Base-by-base conservation (phyloP, 192 early-diverging fungal species). In the Backusella morwellensis region DNA sequence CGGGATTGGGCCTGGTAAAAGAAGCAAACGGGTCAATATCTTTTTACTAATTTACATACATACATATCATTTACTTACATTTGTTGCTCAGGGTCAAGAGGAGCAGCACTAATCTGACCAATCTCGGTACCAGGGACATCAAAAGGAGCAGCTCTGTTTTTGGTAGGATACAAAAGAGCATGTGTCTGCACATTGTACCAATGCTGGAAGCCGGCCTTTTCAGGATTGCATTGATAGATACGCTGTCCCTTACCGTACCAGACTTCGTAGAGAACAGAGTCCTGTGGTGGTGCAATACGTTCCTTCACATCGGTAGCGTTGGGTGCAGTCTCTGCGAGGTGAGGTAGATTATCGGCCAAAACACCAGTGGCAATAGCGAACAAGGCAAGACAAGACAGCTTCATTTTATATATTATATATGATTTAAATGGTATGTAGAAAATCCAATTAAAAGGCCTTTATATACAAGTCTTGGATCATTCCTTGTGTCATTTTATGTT, bases 151-250 rank as follows among this genome's bases (percentile, higher is more conserved):
- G 23, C 21, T 47, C 38, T 34, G 38, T 66, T 72, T 26, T 63
- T 29, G 35, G 77, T 74, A 14, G 72, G 66, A 35, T 78, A 78
- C 21, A 78, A 40, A 15, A 69, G n/a, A 35, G 77, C 77, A 59
- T 78, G 72, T 7, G 77, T 78, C 21, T 78, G 77, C 29, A 78
- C 77, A 69, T 74, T 78, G 34, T 78, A 78, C 77, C 77, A 78
- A 34, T 54, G 67, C n/a, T 74, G 72, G 15, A 69, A 74, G 7
- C 72, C 72, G 7, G n/a, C 66, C 72, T 67, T 67, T 74, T 78
- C 77, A 68, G 72, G 77, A 34, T 74, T 78, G 21, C 77, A 78
- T 50, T 74, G 72, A 69, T 74, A 78, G 17, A 78, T 68, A 19
- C 77, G 56, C 35, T 67, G 68, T 17, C 77, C 77, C 29, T 69